Evolutionary conservation across 495 filamentous ascomycete genomes (phyloP), one percentile per base, ranked within the genome.

Genomic region (Penicillium herquei): DNA sequence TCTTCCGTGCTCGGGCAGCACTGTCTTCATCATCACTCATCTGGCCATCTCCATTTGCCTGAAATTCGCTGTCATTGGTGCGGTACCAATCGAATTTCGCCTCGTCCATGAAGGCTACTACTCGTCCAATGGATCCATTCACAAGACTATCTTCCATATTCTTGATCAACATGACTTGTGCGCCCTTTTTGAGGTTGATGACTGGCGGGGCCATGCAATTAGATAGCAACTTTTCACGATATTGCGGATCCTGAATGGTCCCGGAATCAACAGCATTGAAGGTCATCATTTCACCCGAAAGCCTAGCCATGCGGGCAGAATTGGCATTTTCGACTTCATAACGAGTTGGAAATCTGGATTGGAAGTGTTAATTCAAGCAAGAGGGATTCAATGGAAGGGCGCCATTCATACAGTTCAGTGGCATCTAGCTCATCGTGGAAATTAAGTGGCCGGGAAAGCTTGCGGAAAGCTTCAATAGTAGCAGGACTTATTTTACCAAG

Each of bases 151-250:
- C 93, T 69, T 98, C 94, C 76, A 96, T 86, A 64, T 98, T 98
- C 66, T 98, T 98, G 79, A 98, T 96, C n/a, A 98, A 73, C 94
- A 98, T 98, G 30, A 98, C 95, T 66, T 98, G 95, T 0, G 92
- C 87, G 14, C 91, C 91, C 61, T 93, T 89, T 71, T 96, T 98
- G 41, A 98, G 77, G 43, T 86, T 81, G 14, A 98, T 82, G 0
- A 64, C 57, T 31, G 79, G 79, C 4, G 94, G 91, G 0, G 92
- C 93, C 91, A 98, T 97, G 84, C 94, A 96, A 66, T 90, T 95
- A 2, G 81, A 62, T 0, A 98, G 78, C 1, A 98, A 72, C 68
- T 84, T 93, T 12, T 93, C 90, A 31, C 91, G 89, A 39, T 84
- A 63, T 1, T 67, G 64, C 7, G 71, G 67, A 57, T 98, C 91